Evolutionary conservation across 495 filamentous ascomycete genomes (phyloP).

Genomic region (Schizothecium vesticola): DNA sequence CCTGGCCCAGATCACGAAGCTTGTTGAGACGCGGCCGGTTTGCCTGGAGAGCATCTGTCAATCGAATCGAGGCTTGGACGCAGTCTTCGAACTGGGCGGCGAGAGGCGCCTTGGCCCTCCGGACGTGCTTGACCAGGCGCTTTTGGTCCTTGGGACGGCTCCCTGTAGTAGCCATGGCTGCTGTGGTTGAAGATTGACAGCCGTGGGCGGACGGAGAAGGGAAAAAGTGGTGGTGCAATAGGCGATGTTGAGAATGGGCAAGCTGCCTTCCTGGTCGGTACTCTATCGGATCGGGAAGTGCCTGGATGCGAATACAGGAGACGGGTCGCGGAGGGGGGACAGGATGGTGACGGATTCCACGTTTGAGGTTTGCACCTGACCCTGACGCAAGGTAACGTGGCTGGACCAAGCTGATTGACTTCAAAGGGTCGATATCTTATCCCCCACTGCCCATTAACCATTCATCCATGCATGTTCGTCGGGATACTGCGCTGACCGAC

Average conservation of each 20-base stretch:
- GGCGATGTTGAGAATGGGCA: neutral
- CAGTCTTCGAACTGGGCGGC: conserved; percentile 23
- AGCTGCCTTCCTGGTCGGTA: neutral
- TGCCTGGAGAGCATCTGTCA: conserved; percentile 11
- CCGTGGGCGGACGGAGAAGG: neutral
- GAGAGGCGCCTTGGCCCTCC: conserved; percentile 17
- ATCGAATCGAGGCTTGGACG: conserved; percentile 6
- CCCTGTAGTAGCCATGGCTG: neutral
- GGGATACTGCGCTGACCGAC: neutral
- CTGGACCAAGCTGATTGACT: neutral
- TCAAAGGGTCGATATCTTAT: neutral
- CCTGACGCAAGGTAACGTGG: neutral
- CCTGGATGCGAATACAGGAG: neutral
- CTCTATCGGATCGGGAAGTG: no score
- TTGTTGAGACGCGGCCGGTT: conserved; percentile 5
- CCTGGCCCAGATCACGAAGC: conserved; percentile 4
- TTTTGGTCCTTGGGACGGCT: neutral
- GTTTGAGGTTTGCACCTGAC: neutral
- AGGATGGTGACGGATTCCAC: neutral
- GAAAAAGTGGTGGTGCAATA: neutral
- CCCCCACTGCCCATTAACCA: neutral
- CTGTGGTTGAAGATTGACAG: neutral
- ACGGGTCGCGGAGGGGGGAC: neutral
- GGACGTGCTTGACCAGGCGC: neutral
- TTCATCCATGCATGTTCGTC: neutral